A percentile compares a stretch with the other conserved stretches of the same genome.
Conservation (phyloP, 495 filamentous ascomycete species). For the Daldinia loculata region DNA sequence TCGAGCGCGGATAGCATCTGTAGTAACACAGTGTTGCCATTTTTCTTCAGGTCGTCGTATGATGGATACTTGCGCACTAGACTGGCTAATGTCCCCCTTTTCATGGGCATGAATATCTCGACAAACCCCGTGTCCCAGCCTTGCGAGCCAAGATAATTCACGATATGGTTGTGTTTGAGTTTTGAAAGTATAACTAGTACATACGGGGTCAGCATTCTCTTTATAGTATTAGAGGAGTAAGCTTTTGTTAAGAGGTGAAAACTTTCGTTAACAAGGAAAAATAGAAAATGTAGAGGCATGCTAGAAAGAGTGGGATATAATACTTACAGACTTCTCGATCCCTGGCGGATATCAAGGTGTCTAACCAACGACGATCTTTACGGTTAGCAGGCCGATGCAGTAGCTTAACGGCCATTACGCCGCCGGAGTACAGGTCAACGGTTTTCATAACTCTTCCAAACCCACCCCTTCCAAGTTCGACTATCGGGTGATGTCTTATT, state of each 20-base stretch:
- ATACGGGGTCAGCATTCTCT: background rate
- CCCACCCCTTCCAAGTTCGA: conserved; percentile 8
- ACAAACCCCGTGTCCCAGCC: conserved; percentile 25
- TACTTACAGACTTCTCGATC: conserved; percentile 10
- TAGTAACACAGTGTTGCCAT: conserved; percentile 22
- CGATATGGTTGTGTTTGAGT: background rate
- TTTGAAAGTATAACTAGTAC: background rate
- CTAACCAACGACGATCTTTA: background rate
- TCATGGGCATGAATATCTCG: conserved; percentile 52
- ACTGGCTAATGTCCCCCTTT: conserved; percentile 40
- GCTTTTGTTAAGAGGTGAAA: background rate
- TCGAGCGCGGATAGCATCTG: conserved; percentile 50
- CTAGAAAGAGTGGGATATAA: background rate
- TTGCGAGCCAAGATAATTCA: conserved; percentile 12
- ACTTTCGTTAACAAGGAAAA: background rate
- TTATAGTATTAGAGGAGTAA: background rate
- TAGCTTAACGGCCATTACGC: conserved; percentile 23
- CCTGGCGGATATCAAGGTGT: background rate
- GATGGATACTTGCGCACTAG: conserved; percentile 6
- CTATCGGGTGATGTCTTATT: background rate
- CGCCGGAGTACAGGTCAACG: conserved; percentile 12
- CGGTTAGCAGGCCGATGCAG: background rate
- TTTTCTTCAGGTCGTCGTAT: conserved; percentile 13
- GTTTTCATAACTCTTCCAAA: conserved; percentile 22
- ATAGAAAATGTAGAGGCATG: background rate